Percentiles rank a stretch among this genome's conserved stretches.
Conservation (phyloP, 2,329 filamentous ascomycete genomes). For the Ceratocystis colombiana region DNA sequence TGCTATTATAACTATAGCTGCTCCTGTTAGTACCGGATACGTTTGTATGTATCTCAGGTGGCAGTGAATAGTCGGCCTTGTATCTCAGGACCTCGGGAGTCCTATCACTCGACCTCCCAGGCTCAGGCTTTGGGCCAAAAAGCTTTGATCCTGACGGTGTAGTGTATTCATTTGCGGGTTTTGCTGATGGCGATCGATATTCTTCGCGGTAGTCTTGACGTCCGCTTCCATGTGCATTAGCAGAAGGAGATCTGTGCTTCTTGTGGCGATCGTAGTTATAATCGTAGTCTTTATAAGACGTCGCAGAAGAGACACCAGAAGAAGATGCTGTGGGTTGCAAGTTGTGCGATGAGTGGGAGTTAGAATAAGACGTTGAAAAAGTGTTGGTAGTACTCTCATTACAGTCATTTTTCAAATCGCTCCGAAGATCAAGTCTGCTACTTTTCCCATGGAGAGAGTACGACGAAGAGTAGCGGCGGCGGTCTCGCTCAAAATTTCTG, state of each 20-base stretch:
- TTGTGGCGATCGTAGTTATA: constrained; percentile 17
- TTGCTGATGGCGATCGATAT: constrained; percentile 21
- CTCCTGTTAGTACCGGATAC: not conserved
- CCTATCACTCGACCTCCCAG: constrained; percentile 16
- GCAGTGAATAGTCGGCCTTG: constrained; percentile 9
- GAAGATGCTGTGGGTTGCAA: not conserved
- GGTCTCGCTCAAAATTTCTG: constrained; percentile 14
- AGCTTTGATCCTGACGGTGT: constrained; percentile 17
- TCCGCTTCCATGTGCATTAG: constrained; percentile 2
- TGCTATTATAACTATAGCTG: not conserved
- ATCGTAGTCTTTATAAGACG: constrained; percentile 11
- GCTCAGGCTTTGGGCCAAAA: constrained; percentile 25
- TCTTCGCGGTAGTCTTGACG: constrained; percentile 19
- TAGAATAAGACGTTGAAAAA: constrained; percentile 14
- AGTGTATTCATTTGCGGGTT: constrained; percentile 19
- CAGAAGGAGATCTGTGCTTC: constrained; percentile 21
- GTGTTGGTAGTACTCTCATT: constrained; percentile 15
- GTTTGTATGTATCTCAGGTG: constrained; percentile 18
- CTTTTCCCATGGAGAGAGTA: constrained; percentile 16
- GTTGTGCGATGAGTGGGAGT: constrained; percentile 18
- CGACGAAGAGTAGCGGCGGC: constrained; percentile 17
- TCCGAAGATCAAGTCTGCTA: constrained; percentile 19
- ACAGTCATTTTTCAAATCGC: not conserved
- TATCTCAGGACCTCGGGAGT: constrained; percentile 17
- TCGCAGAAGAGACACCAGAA: not conserved